Evolutionary conservation across 495 filamentous ascomycete species (phyloP).

Genomic region (Trichocladium uniseriatum): DNA sequence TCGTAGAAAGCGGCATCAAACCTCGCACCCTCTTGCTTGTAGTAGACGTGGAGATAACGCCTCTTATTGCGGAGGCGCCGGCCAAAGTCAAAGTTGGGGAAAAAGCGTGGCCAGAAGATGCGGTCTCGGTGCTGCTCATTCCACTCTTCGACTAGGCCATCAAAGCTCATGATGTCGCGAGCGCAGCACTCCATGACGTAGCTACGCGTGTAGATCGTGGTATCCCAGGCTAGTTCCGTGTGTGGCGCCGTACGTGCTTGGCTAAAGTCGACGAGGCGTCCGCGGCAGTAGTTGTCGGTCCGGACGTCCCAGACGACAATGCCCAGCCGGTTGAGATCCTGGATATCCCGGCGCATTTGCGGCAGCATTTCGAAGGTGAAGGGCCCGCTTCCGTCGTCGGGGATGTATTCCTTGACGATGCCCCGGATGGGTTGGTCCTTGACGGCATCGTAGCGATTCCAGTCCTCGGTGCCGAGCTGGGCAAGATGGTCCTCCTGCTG

Average conservation of each 20-base stretch:
- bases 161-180: neutral
- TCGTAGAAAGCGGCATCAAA: neutral
- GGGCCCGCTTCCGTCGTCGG: neutral
- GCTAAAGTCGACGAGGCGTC: neutral
- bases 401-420: neutral
- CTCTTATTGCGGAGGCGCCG: neutral
- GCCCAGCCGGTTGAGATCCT: neutral
- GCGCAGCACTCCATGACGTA: neutral
- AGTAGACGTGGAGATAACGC: too few species aligned
- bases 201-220: neutral
- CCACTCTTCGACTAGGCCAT: neutral
- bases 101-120: neutral
- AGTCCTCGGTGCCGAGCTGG: too few species aligned
- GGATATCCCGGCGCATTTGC: neutral
- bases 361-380: neutral
- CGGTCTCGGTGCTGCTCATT: neutral
- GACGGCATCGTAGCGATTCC: too few species aligned
- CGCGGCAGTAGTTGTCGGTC: neutral
- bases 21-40: neutral
- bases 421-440: neutral
- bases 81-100: neutral
- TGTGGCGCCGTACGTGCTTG: neutral
- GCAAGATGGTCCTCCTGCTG: too few species aligned
- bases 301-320: neutral
- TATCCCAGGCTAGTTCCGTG: neutral